These are phyloP conservation scores for Cronartium quercuum DNA, from an alignment of 1,284 basidiomycete species.

Conservation along the genomic window DNA sequence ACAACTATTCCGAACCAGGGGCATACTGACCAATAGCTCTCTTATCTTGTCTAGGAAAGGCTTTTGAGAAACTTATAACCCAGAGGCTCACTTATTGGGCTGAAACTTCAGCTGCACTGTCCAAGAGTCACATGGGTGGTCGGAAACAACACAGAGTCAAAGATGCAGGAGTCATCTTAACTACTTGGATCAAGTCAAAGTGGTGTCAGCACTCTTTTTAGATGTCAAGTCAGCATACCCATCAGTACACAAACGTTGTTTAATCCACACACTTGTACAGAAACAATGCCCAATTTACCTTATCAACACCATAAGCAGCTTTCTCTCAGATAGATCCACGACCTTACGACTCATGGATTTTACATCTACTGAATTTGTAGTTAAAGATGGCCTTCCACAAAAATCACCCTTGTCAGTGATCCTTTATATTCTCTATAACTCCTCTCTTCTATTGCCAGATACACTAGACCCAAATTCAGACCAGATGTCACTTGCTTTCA, in stretches of 20 bases:
- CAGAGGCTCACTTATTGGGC: not conserved
- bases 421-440: slow-evolving; percentile 17
- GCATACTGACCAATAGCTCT: slow-evolving; percentile 7
- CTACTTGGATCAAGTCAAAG: too few species aligned
- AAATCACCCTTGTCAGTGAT: too few species aligned
- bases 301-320: not conserved
- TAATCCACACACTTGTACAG: not conserved
- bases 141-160: not conserved
- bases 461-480: not conserved
- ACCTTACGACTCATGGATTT: too few species aligned
- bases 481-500: slow-evolving; percentile 7
- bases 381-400: slow-evolving; percentile 1
- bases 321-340: not conserved
- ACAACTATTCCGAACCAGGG: not conserved
- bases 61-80: slow-evolving; percentile 5
- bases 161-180: too few species aligned
- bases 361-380: not conserved
- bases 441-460: not conserved
- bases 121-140: not conserved
- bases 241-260: slow-evolving; percentile 8
- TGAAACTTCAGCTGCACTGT: not conserved
- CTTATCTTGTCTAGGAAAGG: not conserved
- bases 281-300: not conserved
- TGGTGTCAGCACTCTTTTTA: too few species aligned
- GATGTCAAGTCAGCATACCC: slow-evolving; percentile 23